These are phyloP conservation scores for Ogataea corticis DNA, from an alignment of 805 yeast species.

Conservation along the genomic window DNA sequence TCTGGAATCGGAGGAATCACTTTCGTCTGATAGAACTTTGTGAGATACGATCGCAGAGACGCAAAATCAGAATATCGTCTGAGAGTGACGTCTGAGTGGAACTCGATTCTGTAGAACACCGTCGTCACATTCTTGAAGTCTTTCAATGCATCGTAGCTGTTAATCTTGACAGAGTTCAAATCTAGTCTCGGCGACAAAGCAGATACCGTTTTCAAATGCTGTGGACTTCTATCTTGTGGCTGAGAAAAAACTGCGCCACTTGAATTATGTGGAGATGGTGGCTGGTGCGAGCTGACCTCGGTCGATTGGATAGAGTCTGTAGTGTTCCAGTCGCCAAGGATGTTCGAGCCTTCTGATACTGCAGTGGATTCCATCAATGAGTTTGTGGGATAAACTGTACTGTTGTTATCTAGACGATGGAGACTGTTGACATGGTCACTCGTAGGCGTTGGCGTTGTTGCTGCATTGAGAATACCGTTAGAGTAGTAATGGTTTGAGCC, in stretches of 20 bases:
- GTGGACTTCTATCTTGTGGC: neutral
- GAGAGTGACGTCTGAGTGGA: slow-evolving; percentile 34
- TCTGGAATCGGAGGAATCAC: slow-evolving; percentile 96
- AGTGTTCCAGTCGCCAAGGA: neutral
- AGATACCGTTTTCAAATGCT: too few species aligned
- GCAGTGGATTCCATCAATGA: neutral
- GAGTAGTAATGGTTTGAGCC: slow-evolving; percentile 35
- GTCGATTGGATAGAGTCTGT: neutral
- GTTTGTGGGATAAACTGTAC: neutral
- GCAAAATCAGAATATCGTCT: slow-evolving; percentile 93
- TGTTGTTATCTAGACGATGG: neutral
- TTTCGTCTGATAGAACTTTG: slow-evolving; percentile 77
- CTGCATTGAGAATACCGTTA: slow-evolving; percentile 28
- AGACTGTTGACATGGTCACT: neutral
- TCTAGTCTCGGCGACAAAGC: too few species aligned
- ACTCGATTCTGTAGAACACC: slow-evolving; percentile 33
- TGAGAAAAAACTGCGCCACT: neutral
- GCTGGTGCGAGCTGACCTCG: neutral
- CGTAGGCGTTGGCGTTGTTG: neutral
- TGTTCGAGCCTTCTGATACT: neutral
- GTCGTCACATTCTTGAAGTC: slow-evolving; percentile 33
- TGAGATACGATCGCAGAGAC: slow-evolving; percentile 67
- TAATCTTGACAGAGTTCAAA: neutral
- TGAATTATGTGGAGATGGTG: too few species aligned
- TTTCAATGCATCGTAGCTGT: slow-evolving; percentile 23